phyloP scores from a whole-genome alignment of 2,329 filamentous ascomycete genomes.

The Amauroascus verrucosus region DNA sequence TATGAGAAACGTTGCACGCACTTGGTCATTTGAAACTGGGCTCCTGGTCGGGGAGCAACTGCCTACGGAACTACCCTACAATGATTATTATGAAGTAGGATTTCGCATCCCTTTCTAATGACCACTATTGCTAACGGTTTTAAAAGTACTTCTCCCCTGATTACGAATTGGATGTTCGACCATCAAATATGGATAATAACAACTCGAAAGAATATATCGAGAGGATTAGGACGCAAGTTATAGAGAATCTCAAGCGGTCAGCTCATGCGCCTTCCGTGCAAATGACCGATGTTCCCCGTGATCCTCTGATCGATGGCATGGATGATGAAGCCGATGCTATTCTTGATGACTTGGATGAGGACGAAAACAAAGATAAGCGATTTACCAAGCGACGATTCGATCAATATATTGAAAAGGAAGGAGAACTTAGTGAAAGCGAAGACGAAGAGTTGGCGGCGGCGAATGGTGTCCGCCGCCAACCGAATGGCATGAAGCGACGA shows the following conservation, averaged over 20 bases:
- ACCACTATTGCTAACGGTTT: constrained; percentile 6
- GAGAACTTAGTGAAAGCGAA: constrained; percentile 78
- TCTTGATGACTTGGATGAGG: constrained; percentile 64
- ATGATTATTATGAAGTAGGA: constrained; percentile 75
- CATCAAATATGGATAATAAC: constrained; percentile 63
- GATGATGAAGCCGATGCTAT: constrained; percentile 57
- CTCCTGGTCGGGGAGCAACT: constrained; percentile 75
- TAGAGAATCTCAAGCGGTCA: constrained; percentile 57
- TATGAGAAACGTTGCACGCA: constrained; percentile 54
- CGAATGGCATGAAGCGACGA: constrained; percentile 39
- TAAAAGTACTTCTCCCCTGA: constrained; percentile 56
- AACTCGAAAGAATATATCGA: constrained; percentile 59
- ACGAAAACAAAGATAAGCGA: constrained; percentile 73
- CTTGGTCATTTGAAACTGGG: constrained; percentile 61
- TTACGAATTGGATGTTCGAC: constrained; percentile 58
- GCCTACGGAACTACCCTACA: constrained; percentile 76
- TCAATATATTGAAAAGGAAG: constrained; percentile 61
- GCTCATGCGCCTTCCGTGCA: constrained; percentile 54
- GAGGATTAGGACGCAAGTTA: constrained; percentile 55
- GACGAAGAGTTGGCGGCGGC: constrained; percentile 65
- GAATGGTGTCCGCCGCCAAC: constrained; percentile 59
- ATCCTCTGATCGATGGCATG: constrained; percentile 44
- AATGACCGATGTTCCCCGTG: constrained; percentile 53
- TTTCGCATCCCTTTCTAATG: neutral
- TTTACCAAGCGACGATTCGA: constrained; percentile 76